Evolutionary conservation across 805 yeast species (phyloP), one percentile per base, ranked within the genome.

Genomic region (Tetrapisispora iriomotensis): DNA sequence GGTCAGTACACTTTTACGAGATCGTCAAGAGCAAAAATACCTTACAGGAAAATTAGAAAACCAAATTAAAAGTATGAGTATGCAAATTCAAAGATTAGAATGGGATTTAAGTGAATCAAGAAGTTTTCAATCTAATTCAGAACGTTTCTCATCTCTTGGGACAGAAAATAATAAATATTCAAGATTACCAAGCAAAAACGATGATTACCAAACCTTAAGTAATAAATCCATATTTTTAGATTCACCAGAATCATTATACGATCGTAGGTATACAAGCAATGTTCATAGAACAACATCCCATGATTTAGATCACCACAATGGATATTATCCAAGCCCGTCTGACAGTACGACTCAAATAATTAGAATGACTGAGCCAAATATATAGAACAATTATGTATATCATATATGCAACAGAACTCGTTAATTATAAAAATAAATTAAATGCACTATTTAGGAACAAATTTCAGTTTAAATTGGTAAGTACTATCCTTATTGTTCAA

Each of bases 391-490:
- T 20, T 20, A 37, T 30, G 20, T 9, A 30, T 13, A 12, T 8
- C 3, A 22, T 9, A 22, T 23, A n/a, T n/a, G n/a, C n/a, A n/a
- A n/a, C n/a, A n/a, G n/a, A n/a, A n/a, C n/a, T n/a, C n/a, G n/a
- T n/a, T n/a, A n/a, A n/a, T n/a, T n/a, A n/a, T n/a, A n/a, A n/a
- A n/a, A n/a, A n/a, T n/a, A n/a, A n/a, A n/a, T n/a, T n/a, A n/a
- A n/a, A n/a, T n/a, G n/a, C n/a, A n/a, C n/a, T 29, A 35, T 17
- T 23, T 30, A 37, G 42, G 41, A 25, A 53, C 60, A 37, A 68
- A 61, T 37, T 54, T 53, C 28, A 74, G 50, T 46, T 65, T 61
- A 48, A 67, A 66, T 15, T 49, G 45, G 37, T 64, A 65, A 9
- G 56, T 53, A 20, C 64, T 51, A 8, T 54, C 59, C 2, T 70